Evolutionary conservation across 202 grass and related monocot species (phyloP).

Genomic region (Cymbopogon flexuosus): DNA sequence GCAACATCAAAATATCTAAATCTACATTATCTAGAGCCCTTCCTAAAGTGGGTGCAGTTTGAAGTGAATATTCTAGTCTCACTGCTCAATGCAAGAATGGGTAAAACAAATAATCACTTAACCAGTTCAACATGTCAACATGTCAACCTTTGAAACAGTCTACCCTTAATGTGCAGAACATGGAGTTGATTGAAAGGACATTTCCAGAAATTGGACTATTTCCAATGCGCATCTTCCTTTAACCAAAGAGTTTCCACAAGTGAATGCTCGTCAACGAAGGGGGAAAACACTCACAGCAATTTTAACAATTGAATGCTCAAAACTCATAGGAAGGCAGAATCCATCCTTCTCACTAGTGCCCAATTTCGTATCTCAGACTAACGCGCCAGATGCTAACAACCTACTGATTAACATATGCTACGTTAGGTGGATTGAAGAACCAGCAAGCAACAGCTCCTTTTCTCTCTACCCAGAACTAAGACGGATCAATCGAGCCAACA

Average conservation of each 20-base stretch:
- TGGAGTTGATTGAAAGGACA: not conserved
- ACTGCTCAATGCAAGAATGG: not conserved
- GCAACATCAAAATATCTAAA: not conserved
- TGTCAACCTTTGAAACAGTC: conserved; percentile 18
- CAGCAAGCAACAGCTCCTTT: not conserved
- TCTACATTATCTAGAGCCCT: not conserved
- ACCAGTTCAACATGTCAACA: not conserved
- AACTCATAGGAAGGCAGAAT: not conserved
- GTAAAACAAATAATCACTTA: conserved; percentile 28
- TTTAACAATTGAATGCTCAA: conserved; percentile 1
- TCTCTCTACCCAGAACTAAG: not conserved
- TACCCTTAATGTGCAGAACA: conserved; percentile 1
- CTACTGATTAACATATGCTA: not conserved
- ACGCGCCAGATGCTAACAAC: not conserved
- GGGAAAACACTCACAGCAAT: not conserved
- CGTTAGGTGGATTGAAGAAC: not conserved
- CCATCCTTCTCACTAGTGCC: not conserved
- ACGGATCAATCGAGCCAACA: not conserved
- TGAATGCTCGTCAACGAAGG: not conserved
- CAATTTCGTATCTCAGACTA: conserved; percentile 16
- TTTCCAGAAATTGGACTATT: conserved; percentile 18
- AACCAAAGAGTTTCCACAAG: not conserved
- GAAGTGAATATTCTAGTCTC: not conserved
- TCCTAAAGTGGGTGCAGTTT: not conserved
- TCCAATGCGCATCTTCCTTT: not conserved